Conservation (phyloP, 768 basidiomycete genomes). For the Guyanaporus albipodus region DNA sequence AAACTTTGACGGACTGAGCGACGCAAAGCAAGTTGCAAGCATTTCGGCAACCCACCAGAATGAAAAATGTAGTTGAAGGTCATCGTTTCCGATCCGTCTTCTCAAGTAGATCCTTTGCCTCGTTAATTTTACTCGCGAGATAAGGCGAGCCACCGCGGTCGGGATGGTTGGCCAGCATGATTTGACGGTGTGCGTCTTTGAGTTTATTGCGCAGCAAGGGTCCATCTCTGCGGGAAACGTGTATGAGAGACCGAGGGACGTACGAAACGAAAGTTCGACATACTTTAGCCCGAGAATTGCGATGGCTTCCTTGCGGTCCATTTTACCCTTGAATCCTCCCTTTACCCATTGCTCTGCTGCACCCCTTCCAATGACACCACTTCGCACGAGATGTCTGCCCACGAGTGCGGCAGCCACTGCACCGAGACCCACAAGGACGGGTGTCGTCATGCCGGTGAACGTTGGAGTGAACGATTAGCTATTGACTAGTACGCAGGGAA, state of each 20-base stretch:
- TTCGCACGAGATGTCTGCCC: conserved; percentile 66
- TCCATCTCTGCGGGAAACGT: conserved; percentile 58
- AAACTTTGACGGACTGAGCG: conserved; percentile 5
- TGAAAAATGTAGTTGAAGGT: conserved; percentile 2
- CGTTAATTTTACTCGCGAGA: conserved; percentile 97
- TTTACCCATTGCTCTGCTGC: conserved; percentile 81
- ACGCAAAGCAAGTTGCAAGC: not conserved
- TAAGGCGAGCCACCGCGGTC: conserved; percentile 99
- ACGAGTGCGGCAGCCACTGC: conserved; percentile 73
- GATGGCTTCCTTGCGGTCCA: conserved; percentile 94
- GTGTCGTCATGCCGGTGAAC: conserved; percentile 75
- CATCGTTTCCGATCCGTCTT: conserved; percentile 58
- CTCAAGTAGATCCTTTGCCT: conserved; percentile 91
- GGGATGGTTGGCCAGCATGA: conserved; percentile 99
- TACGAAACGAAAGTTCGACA: conserved; percentile 30
- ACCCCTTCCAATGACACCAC: conserved; percentile 54
- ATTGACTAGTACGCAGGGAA: no score
- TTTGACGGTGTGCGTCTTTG: conserved; percentile 93
- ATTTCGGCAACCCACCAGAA: conserved; percentile 5
- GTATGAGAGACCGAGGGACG: not conserved
- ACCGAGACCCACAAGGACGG: conserved; percentile 70
- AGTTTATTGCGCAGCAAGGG: conserved; percentile 68
- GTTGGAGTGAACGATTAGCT: no score
- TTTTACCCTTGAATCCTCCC: conserved; percentile 93
- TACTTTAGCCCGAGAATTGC: conserved; percentile 90